phyloP scores from a whole-genome alignment of 805 yeast genomes.

The Zygosaccharomyces pseudorouxii region DNA sequence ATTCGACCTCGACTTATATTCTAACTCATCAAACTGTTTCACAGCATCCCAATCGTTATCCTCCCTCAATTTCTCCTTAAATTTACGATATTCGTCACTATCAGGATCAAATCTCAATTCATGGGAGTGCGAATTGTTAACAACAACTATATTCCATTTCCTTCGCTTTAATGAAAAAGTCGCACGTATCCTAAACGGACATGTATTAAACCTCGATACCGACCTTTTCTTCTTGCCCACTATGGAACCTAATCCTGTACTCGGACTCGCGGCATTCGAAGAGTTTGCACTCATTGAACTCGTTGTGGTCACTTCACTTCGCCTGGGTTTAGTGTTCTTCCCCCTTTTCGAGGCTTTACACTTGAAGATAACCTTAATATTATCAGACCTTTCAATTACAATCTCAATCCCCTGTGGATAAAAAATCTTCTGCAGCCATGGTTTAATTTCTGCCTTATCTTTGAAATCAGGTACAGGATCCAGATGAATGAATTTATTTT shows the following conservation, averaged over 20 bases:
- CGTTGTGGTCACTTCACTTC: slow-evolving; percentile 11
- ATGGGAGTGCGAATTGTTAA: slow-evolving; percentile 59
- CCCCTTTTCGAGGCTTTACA: slow-evolving; percentile 44
- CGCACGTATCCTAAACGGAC: slow-evolving; percentile 65
- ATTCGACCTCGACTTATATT: slow-evolving; percentile 31
- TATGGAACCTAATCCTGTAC: background rate
- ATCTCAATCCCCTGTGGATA: slow-evolving; percentile 48
- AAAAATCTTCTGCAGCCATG: slow-evolving; percentile 53
- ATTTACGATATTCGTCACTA: slow-evolving; percentile 35
- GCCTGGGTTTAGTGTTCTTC: slow-evolving; percentile 18
- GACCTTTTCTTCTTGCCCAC: slow-evolving; percentile 27
- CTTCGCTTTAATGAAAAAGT: slow-evolving; percentile 49
- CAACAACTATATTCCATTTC: slow-evolving; percentile 57
- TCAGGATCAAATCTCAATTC: slow-evolving; percentile 36
- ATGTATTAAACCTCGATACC: slow-evolving; percentile 38
- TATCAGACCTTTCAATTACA: slow-evolving; percentile 61
- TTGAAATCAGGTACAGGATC: slow-evolving; percentile 39
- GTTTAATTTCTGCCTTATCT: slow-evolving; percentile 50
- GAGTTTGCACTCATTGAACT: slow-evolving; percentile 9
- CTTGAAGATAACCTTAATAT: slow-evolving; percentile 55
- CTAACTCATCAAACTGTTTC: slow-evolving; percentile 36
- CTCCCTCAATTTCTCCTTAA: slow-evolving; percentile 28
- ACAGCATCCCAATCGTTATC: slow-evolving; percentile 32
- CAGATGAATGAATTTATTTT: slow-evolving; percentile 35
- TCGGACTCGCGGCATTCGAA: slow-evolving; percentile 3